Conservation (phyloP, 2,329 filamentous ascomycete species). For the Aspergillus niger region DNA sequence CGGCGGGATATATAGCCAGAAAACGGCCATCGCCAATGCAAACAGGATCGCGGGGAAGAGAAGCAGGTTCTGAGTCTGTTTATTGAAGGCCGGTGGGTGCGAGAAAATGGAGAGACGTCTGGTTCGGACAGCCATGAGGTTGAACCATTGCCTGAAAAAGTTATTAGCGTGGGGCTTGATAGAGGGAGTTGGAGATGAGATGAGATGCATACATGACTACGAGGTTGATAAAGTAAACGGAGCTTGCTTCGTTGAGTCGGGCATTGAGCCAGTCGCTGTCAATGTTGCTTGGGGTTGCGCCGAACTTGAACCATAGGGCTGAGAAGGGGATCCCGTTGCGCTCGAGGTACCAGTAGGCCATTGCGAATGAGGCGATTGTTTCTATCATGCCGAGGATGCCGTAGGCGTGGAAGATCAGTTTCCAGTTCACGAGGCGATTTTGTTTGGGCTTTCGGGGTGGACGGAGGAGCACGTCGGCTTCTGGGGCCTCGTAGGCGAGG, state of each 20-base stretch:
- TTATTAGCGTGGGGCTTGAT: background rate
- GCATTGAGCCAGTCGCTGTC: slow-evolving; percentile 52
- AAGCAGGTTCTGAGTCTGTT: slow-evolving; percentile 65
- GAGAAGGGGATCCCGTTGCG: slow-evolving; percentile 64
- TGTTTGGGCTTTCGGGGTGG: slow-evolving; percentile 68
- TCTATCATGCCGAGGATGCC: slow-evolving; percentile 68
- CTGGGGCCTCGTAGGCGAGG: slow-evolving; percentile 74
- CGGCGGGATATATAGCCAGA: slow-evolving; percentile 69
- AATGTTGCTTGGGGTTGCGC: slow-evolving; percentile 55
- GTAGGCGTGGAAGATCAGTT: slow-evolving; percentile 72
- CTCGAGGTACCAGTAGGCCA: slow-evolving; percentile 67
- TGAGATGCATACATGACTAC: slow-evolving; percentile 66
- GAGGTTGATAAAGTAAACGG: slow-evolving; percentile 77
- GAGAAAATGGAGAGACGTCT: slow-evolving; percentile 68
- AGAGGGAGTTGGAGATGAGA: slow-evolving; percentile 1
- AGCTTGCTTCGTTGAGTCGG: slow-evolving; percentile 65
- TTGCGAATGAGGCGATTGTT: slow-evolving; percentile 62
- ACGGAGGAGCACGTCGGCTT: slow-evolving; percentile 71
- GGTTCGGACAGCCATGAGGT: slow-evolving; percentile 69
- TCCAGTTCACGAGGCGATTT: slow-evolving; percentile 72
- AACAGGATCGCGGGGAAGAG: slow-evolving; percentile 72
- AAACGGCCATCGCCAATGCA: slow-evolving; percentile 67
- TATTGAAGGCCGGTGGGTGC: slow-evolving; percentile 69
- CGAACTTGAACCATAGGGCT: slow-evolving; percentile 69
- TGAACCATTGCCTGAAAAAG: slow-evolving; percentile 66